These are phyloP conservation scores for Blastocystis sp. DNA, from an alignment of 352 stramenopile species.

Conservation along the genomic window DNA sequence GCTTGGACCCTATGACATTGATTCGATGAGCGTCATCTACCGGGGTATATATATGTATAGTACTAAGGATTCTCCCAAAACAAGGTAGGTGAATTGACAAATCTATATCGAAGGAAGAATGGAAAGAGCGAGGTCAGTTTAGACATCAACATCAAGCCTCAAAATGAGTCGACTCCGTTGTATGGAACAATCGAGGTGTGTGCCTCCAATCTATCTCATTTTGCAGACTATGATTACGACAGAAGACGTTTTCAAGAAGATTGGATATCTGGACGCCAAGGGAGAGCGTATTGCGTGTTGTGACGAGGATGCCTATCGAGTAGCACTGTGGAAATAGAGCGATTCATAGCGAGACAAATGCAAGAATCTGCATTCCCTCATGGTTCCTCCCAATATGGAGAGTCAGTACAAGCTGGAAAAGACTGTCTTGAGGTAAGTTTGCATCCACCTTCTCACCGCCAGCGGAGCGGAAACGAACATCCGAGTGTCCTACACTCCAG, in stretches of 20 bases:
- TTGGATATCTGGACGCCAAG: conserved; percentile 18
- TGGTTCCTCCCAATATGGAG: background rate
- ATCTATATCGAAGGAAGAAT: background rate
- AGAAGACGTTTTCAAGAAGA: conserved; percentile 50
- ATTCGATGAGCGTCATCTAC: conserved; percentile 40
- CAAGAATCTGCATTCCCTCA: conserved; percentile 18
- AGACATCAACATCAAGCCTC: conserved; percentile 21
- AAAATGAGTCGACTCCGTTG: background rate
- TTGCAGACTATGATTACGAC: conserved; percentile 27
- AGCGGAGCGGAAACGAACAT: conserved; percentile 14
- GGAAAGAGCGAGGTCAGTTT: conserved; percentile 37
- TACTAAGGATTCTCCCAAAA: conserved; percentile 10
- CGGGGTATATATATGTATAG: conserved; percentile 18
- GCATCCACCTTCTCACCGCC: background rate
- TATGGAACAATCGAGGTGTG: conserved; percentile 8
- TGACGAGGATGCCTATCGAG: conserved; percentile 41
- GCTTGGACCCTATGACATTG: background rate
- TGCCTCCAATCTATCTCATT: background rate
- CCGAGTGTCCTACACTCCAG: background rate
- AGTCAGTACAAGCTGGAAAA: background rate
- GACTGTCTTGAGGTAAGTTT: background rate
- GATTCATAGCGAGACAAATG: background rate
- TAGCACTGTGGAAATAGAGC: background rate
- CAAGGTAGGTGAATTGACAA: background rate
- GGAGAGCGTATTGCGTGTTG: conserved; percentile 41